Percentiles rank a stretch among this genome's conserved stretches.
These are phyloP conservation scores for Cenchrus fungigraminus DNA, from an alignment of 176 grass and related monocot species.

Conservation along the genomic window DNA sequence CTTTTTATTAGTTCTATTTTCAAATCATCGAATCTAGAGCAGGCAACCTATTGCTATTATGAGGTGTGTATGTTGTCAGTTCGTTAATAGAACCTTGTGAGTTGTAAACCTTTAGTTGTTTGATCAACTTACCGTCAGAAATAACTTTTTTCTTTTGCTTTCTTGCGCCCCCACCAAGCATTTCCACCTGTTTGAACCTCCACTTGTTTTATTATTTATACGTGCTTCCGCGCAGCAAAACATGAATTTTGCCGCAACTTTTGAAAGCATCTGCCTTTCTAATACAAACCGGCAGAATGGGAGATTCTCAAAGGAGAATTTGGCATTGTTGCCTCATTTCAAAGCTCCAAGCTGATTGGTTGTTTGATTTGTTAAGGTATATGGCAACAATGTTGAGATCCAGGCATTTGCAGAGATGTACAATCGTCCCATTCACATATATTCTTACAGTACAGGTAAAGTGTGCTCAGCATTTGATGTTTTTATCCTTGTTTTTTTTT, in stretches of 20 bases:
- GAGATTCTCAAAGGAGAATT: not conserved
- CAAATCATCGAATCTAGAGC: not conserved
- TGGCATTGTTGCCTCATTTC: conserved; percentile 7
- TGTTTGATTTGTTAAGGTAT: conserved; percentile 64
- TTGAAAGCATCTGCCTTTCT: conserved; percentile 12
- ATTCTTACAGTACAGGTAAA: conserved; percentile 88
- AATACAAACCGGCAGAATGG: conserved; percentile 1
- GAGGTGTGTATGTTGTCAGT: not conserved
- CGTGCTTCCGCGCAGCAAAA: not conserved
- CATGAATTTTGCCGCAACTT: conserved; percentile 1
- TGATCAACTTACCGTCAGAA: not conserved
- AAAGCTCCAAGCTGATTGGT: conserved; percentile 23
- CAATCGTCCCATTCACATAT: conserved; percentile 98
- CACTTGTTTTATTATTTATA: conserved; percentile 16
- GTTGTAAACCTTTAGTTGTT: conserved; percentile 1
- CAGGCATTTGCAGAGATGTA: conserved; percentile 99
- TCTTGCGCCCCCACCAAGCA: not conserved
- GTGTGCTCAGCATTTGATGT: conserved; percentile 21
- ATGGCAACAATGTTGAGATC: conserved; percentile 99
- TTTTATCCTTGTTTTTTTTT: conserved; percentile 13
- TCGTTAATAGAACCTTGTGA: not conserved
- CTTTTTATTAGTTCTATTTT: conserved; percentile 28
- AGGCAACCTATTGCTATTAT: not conserved
- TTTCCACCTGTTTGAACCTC: conserved; percentile 20
- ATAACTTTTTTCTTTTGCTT: not conserved